Conservation (phyloP, 352 stramenopile genomes). For the Phytophthora nicotianae region DNA sequence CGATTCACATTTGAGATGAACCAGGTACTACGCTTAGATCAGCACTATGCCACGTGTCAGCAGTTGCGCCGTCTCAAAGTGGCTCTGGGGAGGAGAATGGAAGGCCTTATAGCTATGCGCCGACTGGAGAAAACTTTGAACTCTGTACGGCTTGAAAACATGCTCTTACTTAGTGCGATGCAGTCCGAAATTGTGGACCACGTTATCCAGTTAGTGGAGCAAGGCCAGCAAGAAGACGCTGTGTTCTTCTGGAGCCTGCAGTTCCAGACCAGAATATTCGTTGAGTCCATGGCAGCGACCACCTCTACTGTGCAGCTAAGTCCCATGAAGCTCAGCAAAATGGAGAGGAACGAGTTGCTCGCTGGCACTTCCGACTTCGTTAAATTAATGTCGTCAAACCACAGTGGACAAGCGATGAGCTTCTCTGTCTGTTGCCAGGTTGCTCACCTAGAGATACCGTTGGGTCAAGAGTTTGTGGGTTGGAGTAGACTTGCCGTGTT, state of each 20-base stretch:
- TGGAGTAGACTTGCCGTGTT: conserved; percentile 39
- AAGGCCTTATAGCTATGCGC: conserved; percentile 1
- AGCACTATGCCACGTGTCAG: not conserved
- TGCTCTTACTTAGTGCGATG: conserved; percentile 35
- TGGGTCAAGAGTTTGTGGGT: conserved; percentile 62
- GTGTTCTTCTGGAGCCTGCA: conserved; percentile 53
- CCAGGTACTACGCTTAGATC: conserved; percentile 4
- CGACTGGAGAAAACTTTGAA: conserved; percentile 5
- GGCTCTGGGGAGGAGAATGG: not conserved
- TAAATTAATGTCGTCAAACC: not conserved
- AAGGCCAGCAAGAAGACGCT: conserved; percentile 27
- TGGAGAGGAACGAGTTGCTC: conserved; percentile 26
- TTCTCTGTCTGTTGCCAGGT: conserved; percentile 36
- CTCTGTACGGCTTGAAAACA: conserved; percentile 32
- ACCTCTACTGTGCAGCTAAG: conserved; percentile 10
- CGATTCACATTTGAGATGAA: conserved; percentile 48
- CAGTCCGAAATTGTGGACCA: conserved; percentile 25
- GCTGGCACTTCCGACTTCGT: conserved; percentile 15
- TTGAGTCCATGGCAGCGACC: conserved; percentile 10
- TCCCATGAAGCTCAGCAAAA: conserved; percentile 16
- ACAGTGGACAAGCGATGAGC: conserved; percentile 13
- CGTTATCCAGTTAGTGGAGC: conserved; percentile 20
- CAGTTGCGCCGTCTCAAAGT: conserved; percentile 8
- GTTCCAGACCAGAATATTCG: conserved; percentile 33
- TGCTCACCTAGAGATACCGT: conserved; percentile 42